Percentiles rank a stretch among this genome's conserved stretches.
These are phyloP conservation scores for Neurospora hispaniola DNA, from an alignment of 495 filamentous ascomycete species.

Conservation along the genomic window DNA sequence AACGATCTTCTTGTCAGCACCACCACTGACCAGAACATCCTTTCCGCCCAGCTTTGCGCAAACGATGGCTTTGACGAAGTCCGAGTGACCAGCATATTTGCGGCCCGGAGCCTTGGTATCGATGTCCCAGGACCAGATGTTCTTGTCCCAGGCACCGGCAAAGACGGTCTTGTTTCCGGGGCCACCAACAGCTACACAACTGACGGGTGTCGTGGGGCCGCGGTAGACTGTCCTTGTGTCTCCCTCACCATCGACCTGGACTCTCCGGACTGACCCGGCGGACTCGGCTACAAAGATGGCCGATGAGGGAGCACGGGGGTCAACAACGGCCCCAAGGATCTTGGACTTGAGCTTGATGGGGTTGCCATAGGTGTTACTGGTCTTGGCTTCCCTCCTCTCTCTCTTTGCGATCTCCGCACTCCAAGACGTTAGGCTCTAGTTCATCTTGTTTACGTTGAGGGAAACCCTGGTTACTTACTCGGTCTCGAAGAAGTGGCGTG, in stretches of 20 bases:
- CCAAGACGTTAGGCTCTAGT: slow-evolving; percentile 8
- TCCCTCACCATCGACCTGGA: slow-evolving; percentile 53
- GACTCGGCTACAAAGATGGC: slow-evolving; percentile 76
- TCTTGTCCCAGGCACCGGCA: slow-evolving; percentile 89
- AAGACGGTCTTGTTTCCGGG: slow-evolving; percentile 49
- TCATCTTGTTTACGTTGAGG: neutral
- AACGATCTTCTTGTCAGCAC: slow-evolving; percentile 75
- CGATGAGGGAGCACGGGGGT: slow-evolving; percentile 48
- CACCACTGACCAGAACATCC: slow-evolving; percentile 70
- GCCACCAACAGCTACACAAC: slow-evolving; percentile 61
- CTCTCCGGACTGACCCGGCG: slow-evolving; percentile 59
- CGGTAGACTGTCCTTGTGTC: slow-evolving; percentile 42
- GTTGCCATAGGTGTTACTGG: slow-evolving; percentile 69
- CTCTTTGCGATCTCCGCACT: slow-evolving; percentile 65
- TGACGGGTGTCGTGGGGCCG: slow-evolving; percentile 70
- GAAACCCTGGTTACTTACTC: slow-evolving; percentile 42
- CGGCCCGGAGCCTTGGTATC: slow-evolving; percentile 37
- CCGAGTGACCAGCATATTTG: slow-evolving; percentile 67
- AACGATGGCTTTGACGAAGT: slow-evolving; percentile 79
- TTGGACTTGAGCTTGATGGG: slow-evolving; percentile 78
- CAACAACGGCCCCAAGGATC: slow-evolving; percentile 62
- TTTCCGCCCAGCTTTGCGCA: slow-evolving; percentile 43
- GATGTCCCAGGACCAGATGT: slow-evolving; percentile 72
- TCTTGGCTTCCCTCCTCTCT: slow-evolving; percentile 65
- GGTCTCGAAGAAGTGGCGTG: slow-evolving; percentile 76